Base-by-base conservation (phyloP, 169 alveolate genomes). In the Eimeria zaria region DNA sequence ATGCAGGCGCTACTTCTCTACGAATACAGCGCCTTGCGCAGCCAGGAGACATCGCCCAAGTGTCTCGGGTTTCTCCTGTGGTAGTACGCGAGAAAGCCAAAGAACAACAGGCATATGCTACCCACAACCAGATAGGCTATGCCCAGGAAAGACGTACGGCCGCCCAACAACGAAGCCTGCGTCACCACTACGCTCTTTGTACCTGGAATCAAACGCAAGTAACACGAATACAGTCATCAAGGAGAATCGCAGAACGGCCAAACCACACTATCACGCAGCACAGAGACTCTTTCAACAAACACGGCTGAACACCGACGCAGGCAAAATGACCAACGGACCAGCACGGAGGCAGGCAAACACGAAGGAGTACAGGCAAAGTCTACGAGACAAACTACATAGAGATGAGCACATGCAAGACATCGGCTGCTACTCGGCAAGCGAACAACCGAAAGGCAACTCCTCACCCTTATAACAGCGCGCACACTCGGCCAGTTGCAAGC, bases 131-230 rank as follows among this genome's bases (percentile, higher is more conserved):
- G 44, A 84, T 97, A 97, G 16, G 96, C 71, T 51, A 97, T 89
- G 20, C 97, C 97, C 53, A 97, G 96, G 55, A 95, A 87, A 7
- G 97, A 48, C 41, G 97, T 85, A n/a, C 97, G 96, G 39, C 98
- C 98, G 41, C 98, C 97, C 73, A 96, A 55, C 96, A 96, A 95
- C 58, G 97, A 95, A 36, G 83, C 95, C 95, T 97, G 97, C 30
- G 97, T 89, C 36, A 97, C 87, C 58, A 97, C 97, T 53, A 97
- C 97, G 89, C 94, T 71, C 95, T 97, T 97, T 30, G 96, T 33
- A 7, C 98, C 98, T 95, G 95, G 76, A 67, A 41, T 39, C 2
- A 36, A 24, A 39, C n/a, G 22, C 48, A 71, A 11, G 39, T 14
- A 71, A 36, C 36, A 12, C 20, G 67, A 58, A 58, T 20, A 16